Base-by-base conservation (phyloP, 805 yeast genomes). In the Zygoascus flipseniorum region DNA sequence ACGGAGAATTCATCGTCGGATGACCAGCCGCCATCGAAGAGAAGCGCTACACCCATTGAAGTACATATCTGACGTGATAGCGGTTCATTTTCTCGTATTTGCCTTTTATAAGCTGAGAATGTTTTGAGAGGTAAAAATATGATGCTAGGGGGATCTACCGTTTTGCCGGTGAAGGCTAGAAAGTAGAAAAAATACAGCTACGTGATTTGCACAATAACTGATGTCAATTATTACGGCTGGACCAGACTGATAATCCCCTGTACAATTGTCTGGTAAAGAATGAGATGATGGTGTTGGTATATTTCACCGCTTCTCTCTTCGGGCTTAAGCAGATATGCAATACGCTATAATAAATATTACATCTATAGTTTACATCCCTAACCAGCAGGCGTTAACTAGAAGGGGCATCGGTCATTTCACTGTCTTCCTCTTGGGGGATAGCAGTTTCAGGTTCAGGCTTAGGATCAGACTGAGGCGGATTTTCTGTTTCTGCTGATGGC, bases 381-480 rank as follows among this genome's bases (percentile, higher is more conserved):
- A 35, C 39, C 16, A 35, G 39, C 6, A 23, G 28, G 28, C 6
- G 28, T 23, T 23, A 23, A 23, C 39, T 35, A 35, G 39, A 3
- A 35, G 39, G 39, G 16, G 16, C 39, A 35, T 53, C 56, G 20
- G 48, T 35, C 52, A 48, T 50, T 31, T 55, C 43, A 26, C 47
- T 52, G 45, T 51, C 58, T 2, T 26, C 51, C 28, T 23, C 44
- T 16, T 45, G 47, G 14, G 31, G 28, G 5, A 8, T 26, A 14
- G 41, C 50, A 47, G 50, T 4, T n/a, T 47, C 31, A 31, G 31
- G 6, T 32, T 16, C 26, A 6, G 28, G 13, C 6, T 23, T 6
- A 23, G 28, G n/a, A n/a, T 16, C 19, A 26, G 9, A 10, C n/a
- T 49, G 32, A 31, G 20, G 8, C 13, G 42, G 16, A 18, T 49